Base-by-base conservation (phyloP, 2,329 filamentous ascomycete species). In the Seiridium unicorne region DNA sequence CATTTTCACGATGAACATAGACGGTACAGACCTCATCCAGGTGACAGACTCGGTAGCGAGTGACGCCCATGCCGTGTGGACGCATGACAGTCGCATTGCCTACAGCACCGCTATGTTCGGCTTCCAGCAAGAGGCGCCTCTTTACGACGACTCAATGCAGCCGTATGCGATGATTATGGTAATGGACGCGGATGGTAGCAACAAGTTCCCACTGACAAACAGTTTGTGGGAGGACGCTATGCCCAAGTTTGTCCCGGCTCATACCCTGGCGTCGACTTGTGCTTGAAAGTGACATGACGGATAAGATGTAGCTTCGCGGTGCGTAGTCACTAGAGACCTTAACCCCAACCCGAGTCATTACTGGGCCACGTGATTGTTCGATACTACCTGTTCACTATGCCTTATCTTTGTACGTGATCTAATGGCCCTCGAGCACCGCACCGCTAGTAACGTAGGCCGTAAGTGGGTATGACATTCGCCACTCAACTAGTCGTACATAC, bases 1-100 rank as follows among this genome's bases (percentile, higher is more conserved):
- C 36, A 55, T 55, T 35, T 26, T 44, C 18, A 55, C 40, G 8
- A 44, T 55, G 13, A 44, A 44, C 31, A 13, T 31, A 3, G 51
- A 55, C 18, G 51, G 51, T 31, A 42, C 51, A 31, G 26, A 31
- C 31, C 35, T 55, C 10, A 44, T 8, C 11, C 35, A 42, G 10
- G 35, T 55, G 31, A 55, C 51, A 4, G 40, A 42, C 7, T 42
- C 51, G 5, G n/a, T 42, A 8, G 51, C 36, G 13, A 55, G 31
- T 18, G 51, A 55, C 13, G 51, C 36, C n/a, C 51, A 55, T 35
- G 51, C 51, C 8, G 51, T 55, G n/a, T 55, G 51, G 51, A 44
- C 51, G 4, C 51, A 40, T 4, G 51, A 55, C 18, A 36, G 51
- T 9, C 36, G 40, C 18, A 55, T 55, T n/a, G 11, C 18, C 35